Conservation (phyloP, 208 protist genomes). For the Leishmania mexicana region DNA sequence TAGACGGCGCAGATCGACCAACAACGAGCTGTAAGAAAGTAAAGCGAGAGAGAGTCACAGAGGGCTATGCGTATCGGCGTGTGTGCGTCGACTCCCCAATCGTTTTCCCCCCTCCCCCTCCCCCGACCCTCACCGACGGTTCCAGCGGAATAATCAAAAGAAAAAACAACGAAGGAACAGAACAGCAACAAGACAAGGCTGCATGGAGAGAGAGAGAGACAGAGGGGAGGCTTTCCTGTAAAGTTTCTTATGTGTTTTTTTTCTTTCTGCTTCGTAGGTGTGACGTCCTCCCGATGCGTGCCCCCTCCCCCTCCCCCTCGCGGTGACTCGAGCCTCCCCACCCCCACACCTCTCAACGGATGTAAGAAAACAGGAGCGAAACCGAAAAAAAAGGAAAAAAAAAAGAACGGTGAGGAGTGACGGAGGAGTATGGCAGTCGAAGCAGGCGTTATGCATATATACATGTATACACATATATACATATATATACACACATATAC, state of each 20-base stretch:
- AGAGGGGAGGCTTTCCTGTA: not conserved
- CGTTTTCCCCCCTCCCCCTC: not conserved
- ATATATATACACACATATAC: not conserved
- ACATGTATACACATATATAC: not conserved
- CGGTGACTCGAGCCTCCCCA: no score
- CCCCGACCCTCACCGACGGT: not conserved
- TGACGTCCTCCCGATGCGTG: no score
- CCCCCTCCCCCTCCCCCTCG: no score
- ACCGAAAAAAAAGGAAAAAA: no score
- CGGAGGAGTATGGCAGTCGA: not conserved
- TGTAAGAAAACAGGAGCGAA: not conserved
- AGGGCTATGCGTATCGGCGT: not conserved
- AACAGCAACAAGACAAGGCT: not conserved
- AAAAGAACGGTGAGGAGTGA: not conserved
- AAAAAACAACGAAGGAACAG: slow-evolving; percentile 1
- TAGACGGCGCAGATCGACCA: not conserved
- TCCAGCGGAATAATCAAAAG: not conserved
- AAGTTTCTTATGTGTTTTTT: not conserved
- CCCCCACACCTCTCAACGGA: not conserved
- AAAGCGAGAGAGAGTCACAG: not conserved
- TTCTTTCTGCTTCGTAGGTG: no score
- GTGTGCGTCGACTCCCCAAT: not conserved
- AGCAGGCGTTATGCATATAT: not conserved
- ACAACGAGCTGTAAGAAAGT: not conserved
- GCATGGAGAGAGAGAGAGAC: not conserved